Evolutionary conservation across 2,329 filamentous ascomycete genomes (phyloP).

Genomic region (Aureobasidium pullulans): DNA sequence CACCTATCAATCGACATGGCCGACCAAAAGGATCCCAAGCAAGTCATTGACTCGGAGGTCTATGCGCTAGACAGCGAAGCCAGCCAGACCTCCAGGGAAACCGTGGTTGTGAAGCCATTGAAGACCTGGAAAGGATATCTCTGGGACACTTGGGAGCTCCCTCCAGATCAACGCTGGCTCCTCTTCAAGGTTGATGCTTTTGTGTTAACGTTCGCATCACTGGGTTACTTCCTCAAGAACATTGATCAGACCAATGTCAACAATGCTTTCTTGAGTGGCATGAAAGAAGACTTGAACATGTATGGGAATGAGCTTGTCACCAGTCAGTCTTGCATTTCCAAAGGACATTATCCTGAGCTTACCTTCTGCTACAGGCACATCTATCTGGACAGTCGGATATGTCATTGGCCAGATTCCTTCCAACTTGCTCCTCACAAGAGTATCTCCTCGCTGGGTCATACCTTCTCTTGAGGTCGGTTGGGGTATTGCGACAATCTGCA

Average conservation of each 20-base stretch:
- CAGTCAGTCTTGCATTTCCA: background rate
- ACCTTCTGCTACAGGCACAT: background rate
- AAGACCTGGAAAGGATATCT: conserved; percentile 1
- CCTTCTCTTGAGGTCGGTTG: conserved; percentile 35
- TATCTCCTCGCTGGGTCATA: conserved; percentile 27
- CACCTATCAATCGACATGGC: background rate
- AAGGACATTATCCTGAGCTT: conserved; percentile 24
- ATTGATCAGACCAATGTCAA: conserved; percentile 35
- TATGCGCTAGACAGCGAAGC: background rate
- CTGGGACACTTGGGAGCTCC: conserved; percentile 8
- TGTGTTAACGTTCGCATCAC: conserved; percentile 1
- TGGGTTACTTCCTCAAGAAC: conserved; percentile 17
- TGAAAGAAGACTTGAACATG: conserved; percentile 35
- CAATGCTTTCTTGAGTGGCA: conserved; percentile 37
- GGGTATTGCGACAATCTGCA: conserved; percentile 34
- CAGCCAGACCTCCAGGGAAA: background rate
- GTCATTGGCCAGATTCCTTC: conserved; percentile 34
- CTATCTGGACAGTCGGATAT: conserved; percentile 23
- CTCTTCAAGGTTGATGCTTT: conserved; percentile 7
- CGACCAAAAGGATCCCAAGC: background rate
- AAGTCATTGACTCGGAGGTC: background rate
- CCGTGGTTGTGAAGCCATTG: background rate
- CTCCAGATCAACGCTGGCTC: conserved; percentile 5
- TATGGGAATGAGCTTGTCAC: conserved; percentile 30
- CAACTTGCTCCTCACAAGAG: conserved; percentile 30